These are phyloP conservation scores for Metschnikowia drakensbergensis DNA, from an alignment of 805 yeast genomes.

Conservation along the genomic window DNA sequence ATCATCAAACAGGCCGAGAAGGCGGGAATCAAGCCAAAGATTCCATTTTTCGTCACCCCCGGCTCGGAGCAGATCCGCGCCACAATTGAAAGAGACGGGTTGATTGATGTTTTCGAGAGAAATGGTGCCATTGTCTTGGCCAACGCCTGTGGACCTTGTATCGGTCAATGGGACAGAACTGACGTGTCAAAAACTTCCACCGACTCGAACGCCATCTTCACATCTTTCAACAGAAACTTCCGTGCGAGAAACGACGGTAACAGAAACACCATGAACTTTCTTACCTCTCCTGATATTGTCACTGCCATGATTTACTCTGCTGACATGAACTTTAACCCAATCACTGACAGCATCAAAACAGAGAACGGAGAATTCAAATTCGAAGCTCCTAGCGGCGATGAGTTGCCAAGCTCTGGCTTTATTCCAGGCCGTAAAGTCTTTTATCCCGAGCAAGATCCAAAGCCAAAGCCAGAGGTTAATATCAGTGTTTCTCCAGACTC, in stretches of 20 bases:
- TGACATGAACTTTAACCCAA: conserved; percentile 85
- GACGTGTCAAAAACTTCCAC: conserved; percentile 63
- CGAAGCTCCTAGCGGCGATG: conserved; percentile 76
- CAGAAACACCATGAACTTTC: conserved; percentile 94
- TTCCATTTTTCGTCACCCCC: conserved; percentile 93
- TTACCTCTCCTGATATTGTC: conserved; percentile 98
- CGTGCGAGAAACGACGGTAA: conserved; percentile 98
- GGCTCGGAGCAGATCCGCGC: conserved; percentile 99
- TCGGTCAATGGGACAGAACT: conserved; percentile 98
- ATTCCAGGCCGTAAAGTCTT: conserved; percentile 68
- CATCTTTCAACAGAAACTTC: conserved; percentile 97
- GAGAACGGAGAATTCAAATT: conserved; percentile 77
- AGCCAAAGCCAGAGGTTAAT: conserved; percentile 53
- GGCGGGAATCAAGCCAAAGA: conserved; percentile 85
- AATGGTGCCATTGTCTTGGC: conserved; percentile 92
- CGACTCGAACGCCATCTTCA: conserved; percentile 84
- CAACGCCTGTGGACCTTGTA: conserved; percentile 99
- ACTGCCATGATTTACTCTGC: conserved; percentile 97
- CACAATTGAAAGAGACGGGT: conserved; percentile 93
- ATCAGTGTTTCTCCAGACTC: conserved; percentile 82
- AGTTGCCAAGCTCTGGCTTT: conserved; percentile 78
- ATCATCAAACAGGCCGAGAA: conserved; percentile 81
- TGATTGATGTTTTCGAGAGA: conserved; percentile 71
- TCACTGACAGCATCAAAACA: conserved; percentile 75
- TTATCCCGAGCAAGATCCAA: conserved; percentile 70